Conservation (phyloP, 768 basidiomycete genomes). For the Leccinum sublutescens region DNA sequence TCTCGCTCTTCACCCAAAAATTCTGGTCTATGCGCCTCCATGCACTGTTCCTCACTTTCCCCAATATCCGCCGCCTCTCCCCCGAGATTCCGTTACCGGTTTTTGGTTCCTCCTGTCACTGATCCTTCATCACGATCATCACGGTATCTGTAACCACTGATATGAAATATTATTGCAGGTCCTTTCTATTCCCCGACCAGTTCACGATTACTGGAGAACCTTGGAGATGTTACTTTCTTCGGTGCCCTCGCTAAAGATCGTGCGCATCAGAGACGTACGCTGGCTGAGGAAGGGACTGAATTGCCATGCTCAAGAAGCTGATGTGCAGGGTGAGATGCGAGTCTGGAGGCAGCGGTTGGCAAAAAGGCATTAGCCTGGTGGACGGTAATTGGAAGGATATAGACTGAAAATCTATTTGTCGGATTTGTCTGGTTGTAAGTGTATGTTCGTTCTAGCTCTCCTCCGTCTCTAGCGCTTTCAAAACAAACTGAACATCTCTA, state of each 20-base stretch:
- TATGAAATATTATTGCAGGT: constrained; percentile 45
- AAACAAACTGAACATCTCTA: not conserved
- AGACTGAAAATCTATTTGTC: constrained; percentile 11
- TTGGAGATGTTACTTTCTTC: constrained; percentile 55
- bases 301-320: constrained; percentile 62
- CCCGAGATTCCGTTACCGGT: constrained; percentile 66
- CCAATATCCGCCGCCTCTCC: constrained; percentile 64
- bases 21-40: constrained; percentile 61
- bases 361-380: constrained; percentile 56
- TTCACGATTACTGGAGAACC: constrained; percentile 50
- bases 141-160: too few relatives aligned
- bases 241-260: constrained; percentile 53
- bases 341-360: constrained; percentile 67
- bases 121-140: not conserved
- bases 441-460: constrained; percentile 5
- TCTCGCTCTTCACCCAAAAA: constrained; percentile 68
- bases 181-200: constrained; percentile 75
- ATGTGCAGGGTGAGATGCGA: constrained; percentile 77
- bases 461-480: not conserved
- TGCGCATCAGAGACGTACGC: constrained; percentile 65
- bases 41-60: constrained; percentile 47
- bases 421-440: constrained; percentile 4
- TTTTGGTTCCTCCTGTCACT: constrained; percentile 34
- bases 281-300: constrained; percentile 73
- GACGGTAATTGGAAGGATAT: constrained; percentile 70